Base-by-base conservation (phyloP, 331 rosid species). In the Ulmus americana region DNA sequence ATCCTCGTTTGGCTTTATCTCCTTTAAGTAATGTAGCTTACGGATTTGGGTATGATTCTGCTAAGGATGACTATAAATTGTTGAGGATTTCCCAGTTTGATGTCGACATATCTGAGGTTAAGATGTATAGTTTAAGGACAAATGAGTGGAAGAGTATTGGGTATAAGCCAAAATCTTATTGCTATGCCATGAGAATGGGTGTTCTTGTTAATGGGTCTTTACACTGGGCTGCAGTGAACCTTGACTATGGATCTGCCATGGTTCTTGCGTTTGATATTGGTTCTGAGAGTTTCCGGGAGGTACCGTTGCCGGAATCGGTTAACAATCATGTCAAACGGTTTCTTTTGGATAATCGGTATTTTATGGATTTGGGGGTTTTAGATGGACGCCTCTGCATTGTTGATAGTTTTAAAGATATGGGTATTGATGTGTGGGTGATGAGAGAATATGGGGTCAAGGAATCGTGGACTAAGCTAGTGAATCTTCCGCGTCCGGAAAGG, bases 151-250 rank as follows among this genome's bases (percentile, higher is more conserved):
- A 55, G 47, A 55, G 11, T 2, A 47, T 82, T 8, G 59, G 79
- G 4, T 65, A 70, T 61, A 77, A 82, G 95, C 76, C 77, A 2
- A 87, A 74, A 68, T 80, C 79, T 1, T 73, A 85, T 1, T 72
- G 86, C 54, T 80, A 86, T 59, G 66, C 77, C 0, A 43, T 75
- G 13, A 90, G 76, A 45, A 85, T 83, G 90, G 95, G 95, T 0
- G 76, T 81, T 47, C 74, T 80, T 1, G 82, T 78, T 6, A 41
- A 45, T 11, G 72, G 76, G 16, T 55, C 69, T 6, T 70, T 87
- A 14, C 95, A 90, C 61, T 90, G 97, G 97, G 84, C 85, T 3
- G 95, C 85, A 28, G 74, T 81, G 50, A 67, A 74, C 49, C 69
- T 73, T 0, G 82, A 79, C 15, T 28, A 53, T 15, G 80, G 68